Evolutionary conservation across 2,329 filamentous ascomycete species (phyloP).

Genomic region (Beauveria australis): DNA sequence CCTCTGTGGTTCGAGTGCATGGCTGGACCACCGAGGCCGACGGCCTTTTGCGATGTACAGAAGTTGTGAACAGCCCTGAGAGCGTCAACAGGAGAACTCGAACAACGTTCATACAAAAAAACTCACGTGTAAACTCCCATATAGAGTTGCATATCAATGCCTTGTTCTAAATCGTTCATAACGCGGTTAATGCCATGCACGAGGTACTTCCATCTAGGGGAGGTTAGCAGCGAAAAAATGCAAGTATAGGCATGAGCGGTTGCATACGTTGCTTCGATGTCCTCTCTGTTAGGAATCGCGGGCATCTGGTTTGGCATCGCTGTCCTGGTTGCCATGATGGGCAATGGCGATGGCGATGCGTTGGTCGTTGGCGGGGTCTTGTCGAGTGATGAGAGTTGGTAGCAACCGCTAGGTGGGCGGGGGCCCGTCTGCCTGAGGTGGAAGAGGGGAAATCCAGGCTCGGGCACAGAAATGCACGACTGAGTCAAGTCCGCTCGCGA

Average conservation of each 20-base stretch:
- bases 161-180: constrained; percentile 85
- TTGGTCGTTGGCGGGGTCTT: constrained; percentile 1
- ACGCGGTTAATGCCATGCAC: constrained; percentile 84
- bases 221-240: constrained; percentile 17
- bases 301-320: constrained; percentile 38
- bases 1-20: constrained; percentile 43
- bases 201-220: constrained; percentile 74
- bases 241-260: constrained; percentile 6
- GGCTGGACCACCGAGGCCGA: constrained; percentile 45
- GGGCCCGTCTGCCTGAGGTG: neutral
- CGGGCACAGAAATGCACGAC: neutral
- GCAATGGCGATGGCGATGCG: neutral
- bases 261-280: constrained; percentile 44
- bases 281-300: constrained; percentile 52
- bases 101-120: neutral
- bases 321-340: constrained; percentile 27
- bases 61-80: constrained; percentile 90
- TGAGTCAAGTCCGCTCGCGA: neutral
- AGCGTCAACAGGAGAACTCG: constrained; percentile 26
- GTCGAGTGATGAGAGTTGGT: constrained; percentile 2
- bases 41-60: constrained; percentile 93
- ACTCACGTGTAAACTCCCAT: constrained; percentile 89
- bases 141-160: constrained; percentile 93
- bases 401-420: neutral
- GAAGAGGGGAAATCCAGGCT: too few species aligned